Evolutionary conservation across 139 green algal species (phyloP).

Genomic region (Diplosphaera chodatii): DNA sequence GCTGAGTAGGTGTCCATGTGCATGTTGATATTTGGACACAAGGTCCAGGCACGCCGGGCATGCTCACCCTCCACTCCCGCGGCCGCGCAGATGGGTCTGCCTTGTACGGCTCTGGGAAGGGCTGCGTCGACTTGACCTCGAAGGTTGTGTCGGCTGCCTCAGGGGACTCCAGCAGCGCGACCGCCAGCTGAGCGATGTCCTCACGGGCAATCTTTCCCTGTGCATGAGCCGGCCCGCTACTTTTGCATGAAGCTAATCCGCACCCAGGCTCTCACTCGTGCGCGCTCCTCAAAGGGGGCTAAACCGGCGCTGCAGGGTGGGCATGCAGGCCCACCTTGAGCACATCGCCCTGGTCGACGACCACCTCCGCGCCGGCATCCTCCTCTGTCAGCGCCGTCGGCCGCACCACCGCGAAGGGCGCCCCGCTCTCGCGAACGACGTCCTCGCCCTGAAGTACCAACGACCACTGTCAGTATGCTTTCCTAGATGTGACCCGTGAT

Average conservation of each 20-base stretch:
- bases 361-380: conserved; percentile 54
- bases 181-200: conserved; percentile 81
- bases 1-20: too few species aligned
- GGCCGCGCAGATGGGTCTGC: not conserved
- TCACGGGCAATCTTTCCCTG: conserved; percentile 76
- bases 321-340: conserved; percentile 52
- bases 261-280: too few species aligned
- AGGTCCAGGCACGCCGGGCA: too few species aligned
- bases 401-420: conserved; percentile 71
- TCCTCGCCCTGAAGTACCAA: conserved; percentile 59
- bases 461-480: conserved; percentile 1
- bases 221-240: too few species aligned
- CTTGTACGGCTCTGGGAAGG: conserved; percentile 63
- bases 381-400: conserved; percentile 79
- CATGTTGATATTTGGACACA: too few species aligned
- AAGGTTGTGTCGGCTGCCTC: conserved; percentile 64
- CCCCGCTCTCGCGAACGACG: conserved; percentile 55
- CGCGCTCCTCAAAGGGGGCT: too few species aligned
- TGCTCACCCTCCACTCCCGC: not conserved
- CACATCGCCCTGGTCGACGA: conserved; percentile 79
- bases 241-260: too few species aligned
- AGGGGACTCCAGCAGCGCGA: conserved; percentile 50
- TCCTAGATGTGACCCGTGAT: not conserved
- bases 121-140: conserved; percentile 78
- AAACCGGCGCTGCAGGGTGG: too few species aligned